Conservation (phyloP, 164 flowering plant genomes). For the Buxus sempervirens region DNA sequence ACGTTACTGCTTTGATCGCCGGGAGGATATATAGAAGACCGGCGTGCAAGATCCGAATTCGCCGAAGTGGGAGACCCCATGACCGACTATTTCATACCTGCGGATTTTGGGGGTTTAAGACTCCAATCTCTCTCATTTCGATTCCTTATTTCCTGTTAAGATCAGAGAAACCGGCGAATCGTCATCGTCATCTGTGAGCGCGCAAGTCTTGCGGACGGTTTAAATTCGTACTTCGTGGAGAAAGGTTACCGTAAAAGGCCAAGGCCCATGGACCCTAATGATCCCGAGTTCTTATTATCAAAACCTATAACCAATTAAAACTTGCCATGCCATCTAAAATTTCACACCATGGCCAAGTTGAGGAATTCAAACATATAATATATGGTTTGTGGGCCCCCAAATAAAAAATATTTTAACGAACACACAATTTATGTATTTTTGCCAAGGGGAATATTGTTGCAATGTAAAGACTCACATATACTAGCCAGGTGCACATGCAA, state of each 20-base stretch:
- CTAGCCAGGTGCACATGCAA: too few relatives aligned
- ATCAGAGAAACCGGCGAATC: constrained; percentile 7
- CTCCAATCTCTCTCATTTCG: constrained; percentile 1
- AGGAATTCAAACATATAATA: too few relatives aligned
- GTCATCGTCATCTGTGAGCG: constrained; percentile 4
- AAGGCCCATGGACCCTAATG: too few relatives aligned
- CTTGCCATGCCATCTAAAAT: too few relatives aligned
- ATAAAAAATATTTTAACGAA: too few relatives aligned
- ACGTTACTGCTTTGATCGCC: constrained; percentile 13
- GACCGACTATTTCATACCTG: constrained; percentile 42
- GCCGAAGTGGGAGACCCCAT: constrained; percentile 40
- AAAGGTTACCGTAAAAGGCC: not conserved
- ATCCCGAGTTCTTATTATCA: too few relatives aligned
- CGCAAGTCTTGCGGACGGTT: constrained; percentile 17
- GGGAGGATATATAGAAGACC: constrained; percentile 27
- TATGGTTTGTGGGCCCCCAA: too few relatives aligned
- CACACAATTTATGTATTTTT: too few relatives aligned
- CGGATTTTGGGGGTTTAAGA: constrained; percentile 13
- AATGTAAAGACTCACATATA: too few relatives aligned
- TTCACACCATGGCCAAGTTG: too few relatives aligned
- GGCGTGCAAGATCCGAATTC: constrained; percentile 47
- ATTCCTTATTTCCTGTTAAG: not conserved
- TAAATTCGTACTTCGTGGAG: not conserved
- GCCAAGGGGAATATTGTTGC: too few relatives aligned
- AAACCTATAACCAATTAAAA: too few relatives aligned